Base-by-base conservation (phyloP, 2,329 filamentous ascomycete genomes). In the Fusarium albidum region DNA sequence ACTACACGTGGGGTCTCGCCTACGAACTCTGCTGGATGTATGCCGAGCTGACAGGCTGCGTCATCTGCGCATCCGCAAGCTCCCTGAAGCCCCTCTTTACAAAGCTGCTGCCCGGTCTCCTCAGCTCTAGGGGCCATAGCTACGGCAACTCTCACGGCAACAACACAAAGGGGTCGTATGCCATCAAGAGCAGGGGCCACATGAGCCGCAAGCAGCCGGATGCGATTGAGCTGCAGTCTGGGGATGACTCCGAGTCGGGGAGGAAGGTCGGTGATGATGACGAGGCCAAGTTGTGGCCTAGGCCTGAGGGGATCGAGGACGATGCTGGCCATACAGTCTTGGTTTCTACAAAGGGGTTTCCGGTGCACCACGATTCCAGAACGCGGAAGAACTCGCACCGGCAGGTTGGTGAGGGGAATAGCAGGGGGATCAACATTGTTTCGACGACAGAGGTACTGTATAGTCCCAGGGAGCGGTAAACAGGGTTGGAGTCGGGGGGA, bases 1-100 rank as follows among this genome's bases (percentile, higher is more conserved):
- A 66, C 25, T 66, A 66, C 2, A 66, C 63, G 1, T 66, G 63
- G 63, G 63, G 63, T 2, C 33, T 66, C 3, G 50, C 63, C 11
- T 61, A 66, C 7, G 58, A 66, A 9, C 14, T 66, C 0, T 66
- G 58, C 14, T 66, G 63, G 63, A 66, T 66, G 63, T 66, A 66
- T 6, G 63, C 61, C 7, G 63, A 64, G 13, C 14, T 66, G 3
- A 66, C 61, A 1, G 63, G 63, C 0, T 66, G 63, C 11, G 61
- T 66, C 10, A 58, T 66, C 17, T 66, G 63, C 3, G 63, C 63
- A 5, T 66, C 61, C 0, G 61, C 63, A 1, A 66, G 60, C 9
- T 66, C 63, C 0, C 25, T 66, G 6, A 66, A 66, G 5, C 63
- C 63, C 0, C 40, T 66, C 32, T 66, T 66, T 27, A 60, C 62